Base-by-base conservation (phyloP, 192 early-diverging fungal species). In the Phlyctochytrium planicorne region DNA sequence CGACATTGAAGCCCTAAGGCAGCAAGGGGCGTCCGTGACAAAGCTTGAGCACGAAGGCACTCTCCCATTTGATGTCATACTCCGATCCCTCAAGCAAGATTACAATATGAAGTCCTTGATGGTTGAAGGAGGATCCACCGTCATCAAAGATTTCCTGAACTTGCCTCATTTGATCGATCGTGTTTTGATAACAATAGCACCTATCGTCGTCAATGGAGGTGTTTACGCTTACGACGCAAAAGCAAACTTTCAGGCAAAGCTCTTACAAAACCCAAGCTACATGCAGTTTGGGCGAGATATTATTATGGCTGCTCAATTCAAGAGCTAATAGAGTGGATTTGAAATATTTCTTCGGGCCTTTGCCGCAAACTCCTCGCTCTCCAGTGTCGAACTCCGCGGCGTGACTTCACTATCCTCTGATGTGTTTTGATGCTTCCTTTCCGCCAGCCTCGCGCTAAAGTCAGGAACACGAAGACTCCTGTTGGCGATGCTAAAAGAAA, bases 61-160 rank as follows among this genome's bases (percentile, higher is more conserved):
- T 14, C 31, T 53, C 25, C 3, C 17, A 30, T 23, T 69, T 25
- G 59, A 34, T 1, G 23, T 25, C n/a, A 52, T 69, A 20, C 37
- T 69, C 17, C 10, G 10, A 3, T 23, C 32, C 31, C 61, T 71
- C 62, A 63, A 71, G 53, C 24, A 31, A 33, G 30, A 25, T 2
- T 53, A 72, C 57, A 72, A 80, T 29, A 82, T 91, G 10, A 32
- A 57, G 12, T 59, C 74, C 0, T 40, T 94, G 34, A 94, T 94
- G 93, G 88, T 94, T 6, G 93, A 94, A 82, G 93, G 93, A 34
- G 93, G 93, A n/a, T 83, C 90, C 0, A 67, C 69, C 29, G 73
- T 94, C 17, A 93, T 94, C 47, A 75, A 82, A 10, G 75, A 86
- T 2, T 93, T 90, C 66, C 57, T 93, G 56, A 62, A 62, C 34